Conservation (phyloP, 495 filamentous ascomycete genomes). For the Cryomyces minteri region DNA sequence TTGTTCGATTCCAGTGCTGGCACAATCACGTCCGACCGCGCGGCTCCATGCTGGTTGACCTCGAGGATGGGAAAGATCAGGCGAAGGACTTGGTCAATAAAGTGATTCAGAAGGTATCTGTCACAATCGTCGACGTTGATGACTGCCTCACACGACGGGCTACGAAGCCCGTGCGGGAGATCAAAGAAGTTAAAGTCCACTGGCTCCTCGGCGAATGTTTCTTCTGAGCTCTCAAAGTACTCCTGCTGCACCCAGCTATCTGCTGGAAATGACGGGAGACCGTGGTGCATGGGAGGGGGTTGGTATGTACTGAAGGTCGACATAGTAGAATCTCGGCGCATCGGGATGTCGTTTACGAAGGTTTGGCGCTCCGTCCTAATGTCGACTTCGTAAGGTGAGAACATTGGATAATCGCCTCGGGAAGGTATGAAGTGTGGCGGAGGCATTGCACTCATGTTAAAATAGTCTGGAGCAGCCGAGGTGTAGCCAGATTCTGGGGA, state of each 20-base stretch:
- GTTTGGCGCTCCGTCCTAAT: constrained; percentile 90
- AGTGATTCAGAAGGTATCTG: constrained; percentile 74
- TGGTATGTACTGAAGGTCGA: constrained; percentile 78
- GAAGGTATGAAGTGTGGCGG: constrained; percentile 19
- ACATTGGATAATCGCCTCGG: constrained; percentile 10
- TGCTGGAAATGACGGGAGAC: constrained; percentile 40
- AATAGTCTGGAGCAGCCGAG: constrained; percentile 13
- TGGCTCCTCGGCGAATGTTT: constrained; percentile 44
- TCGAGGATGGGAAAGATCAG: constrained; percentile 85
- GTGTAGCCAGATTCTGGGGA: constrained; percentile 58
- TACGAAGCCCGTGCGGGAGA: constrained; percentile 40
- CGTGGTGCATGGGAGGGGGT: constrained; percentile 48
- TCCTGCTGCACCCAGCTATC: constrained; percentile 63
- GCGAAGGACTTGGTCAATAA: constrained; percentile 71
- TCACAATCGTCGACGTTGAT: constrained; percentile 85
- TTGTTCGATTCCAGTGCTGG: constrained; percentile 78
- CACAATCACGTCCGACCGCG: constrained; percentile 62
- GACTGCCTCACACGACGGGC: constrained; percentile 38
- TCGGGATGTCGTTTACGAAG: constrained; percentile 78
- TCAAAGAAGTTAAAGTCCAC: constrained; percentile 62
- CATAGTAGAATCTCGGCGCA: constrained; percentile 61
- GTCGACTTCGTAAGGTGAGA: constrained; percentile 80
- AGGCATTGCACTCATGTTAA: constrained; percentile 16
- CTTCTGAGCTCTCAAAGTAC: constrained; percentile 40
- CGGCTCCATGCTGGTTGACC: constrained; percentile 63